Conservation (phyloP, 2,329 filamentous ascomycete genomes). For the Cadophora gregata region DNA sequence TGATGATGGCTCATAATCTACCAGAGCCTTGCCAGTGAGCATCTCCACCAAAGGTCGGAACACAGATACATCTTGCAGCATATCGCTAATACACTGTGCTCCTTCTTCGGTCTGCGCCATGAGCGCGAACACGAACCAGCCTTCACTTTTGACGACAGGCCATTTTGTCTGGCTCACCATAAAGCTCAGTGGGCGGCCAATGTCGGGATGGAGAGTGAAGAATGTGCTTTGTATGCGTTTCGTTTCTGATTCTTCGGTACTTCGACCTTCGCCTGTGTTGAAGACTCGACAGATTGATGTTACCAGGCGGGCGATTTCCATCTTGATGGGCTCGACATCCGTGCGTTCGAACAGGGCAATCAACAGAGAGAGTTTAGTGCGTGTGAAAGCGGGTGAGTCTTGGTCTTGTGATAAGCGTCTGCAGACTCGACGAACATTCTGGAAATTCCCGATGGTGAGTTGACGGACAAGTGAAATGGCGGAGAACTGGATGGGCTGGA, state of each 20-base stretch:
- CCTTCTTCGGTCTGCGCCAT: conserved; percentile 60
- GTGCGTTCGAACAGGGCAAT: conserved; percentile 51
- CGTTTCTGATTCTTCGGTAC: conserved; percentile 45
- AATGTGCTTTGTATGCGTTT: conserved; percentile 40
- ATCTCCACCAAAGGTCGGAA: conserved; percentile 53
- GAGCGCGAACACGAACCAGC: conserved; percentile 67
- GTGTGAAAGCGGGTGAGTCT: conserved; percentile 44
- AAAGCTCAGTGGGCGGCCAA: conserved; percentile 51
- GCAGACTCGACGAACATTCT: conserved; percentile 59
- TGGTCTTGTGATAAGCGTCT: conserved; percentile 47
- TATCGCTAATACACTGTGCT: conserved; percentile 51
- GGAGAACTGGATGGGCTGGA: conserved; percentile 64
- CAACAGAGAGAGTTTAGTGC: conserved; percentile 48
- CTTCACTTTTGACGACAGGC: conserved; percentile 63
- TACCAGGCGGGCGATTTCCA: conserved; percentile 63
- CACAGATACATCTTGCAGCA: conserved; percentile 52
- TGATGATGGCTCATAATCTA: conserved; percentile 29
- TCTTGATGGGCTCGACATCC: conserved; percentile 60
- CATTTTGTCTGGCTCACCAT: conserved; percentile 64
- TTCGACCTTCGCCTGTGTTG: conserved; percentile 49
- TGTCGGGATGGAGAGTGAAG: conserved; percentile 42
- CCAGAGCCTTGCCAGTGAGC: conserved; percentile 53
- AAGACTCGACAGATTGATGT: conserved; percentile 60
- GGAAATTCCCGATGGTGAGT: conserved; percentile 58
- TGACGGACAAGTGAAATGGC: conserved; percentile 63